phyloP scores from a whole-genome alignment of 2,329 filamentous ascomycete genomes.

The Ceratocystis ficicola region DNA sequence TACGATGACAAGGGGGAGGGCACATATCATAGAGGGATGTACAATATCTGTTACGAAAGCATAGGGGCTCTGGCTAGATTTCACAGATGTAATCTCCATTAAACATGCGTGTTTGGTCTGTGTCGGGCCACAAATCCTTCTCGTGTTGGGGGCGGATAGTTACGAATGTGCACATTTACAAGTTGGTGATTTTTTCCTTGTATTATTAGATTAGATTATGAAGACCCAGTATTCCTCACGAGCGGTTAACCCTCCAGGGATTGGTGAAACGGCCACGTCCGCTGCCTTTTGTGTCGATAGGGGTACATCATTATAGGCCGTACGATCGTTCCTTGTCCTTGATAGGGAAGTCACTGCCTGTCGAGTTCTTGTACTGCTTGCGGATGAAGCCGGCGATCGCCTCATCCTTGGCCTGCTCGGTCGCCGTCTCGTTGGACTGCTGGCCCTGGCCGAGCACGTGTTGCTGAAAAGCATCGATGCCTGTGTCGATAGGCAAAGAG shows the following conservation, averaged over 20 bases:
- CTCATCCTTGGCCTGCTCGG: conserved; percentile 76
- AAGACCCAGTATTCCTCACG: neutral
- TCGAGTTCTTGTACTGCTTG: conserved; percentile 53
- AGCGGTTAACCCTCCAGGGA: neutral
- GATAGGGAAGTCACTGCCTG: conserved; percentile 57
- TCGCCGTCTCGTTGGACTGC: conserved; percentile 59
- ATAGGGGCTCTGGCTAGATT: neutral
- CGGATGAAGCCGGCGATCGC: conserved; percentile 63
- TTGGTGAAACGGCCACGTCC: neutral
- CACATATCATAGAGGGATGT: neutral
- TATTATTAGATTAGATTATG: neutral
- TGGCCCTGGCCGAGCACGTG: conserved; percentile 56
- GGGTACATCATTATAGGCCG: conserved; percentile 23
- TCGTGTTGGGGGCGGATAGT: neutral
- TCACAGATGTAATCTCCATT: neutral
- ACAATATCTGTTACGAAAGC: neutral
- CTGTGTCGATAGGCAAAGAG: conserved; percentile 33
- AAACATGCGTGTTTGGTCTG: neutral
- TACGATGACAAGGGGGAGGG: neutral
- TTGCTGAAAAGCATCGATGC: conserved; percentile 66
- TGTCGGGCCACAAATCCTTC: neutral
- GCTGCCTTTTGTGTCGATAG: neutral
- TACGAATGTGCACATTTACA: neutral
- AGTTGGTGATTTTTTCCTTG: neutral
- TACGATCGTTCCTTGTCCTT: conserved; percentile 50